Evolutionary conservation across 108 stramenopile genomes (phyloP).

Genomic region (Aurantiochytrium sp.): DNA sequence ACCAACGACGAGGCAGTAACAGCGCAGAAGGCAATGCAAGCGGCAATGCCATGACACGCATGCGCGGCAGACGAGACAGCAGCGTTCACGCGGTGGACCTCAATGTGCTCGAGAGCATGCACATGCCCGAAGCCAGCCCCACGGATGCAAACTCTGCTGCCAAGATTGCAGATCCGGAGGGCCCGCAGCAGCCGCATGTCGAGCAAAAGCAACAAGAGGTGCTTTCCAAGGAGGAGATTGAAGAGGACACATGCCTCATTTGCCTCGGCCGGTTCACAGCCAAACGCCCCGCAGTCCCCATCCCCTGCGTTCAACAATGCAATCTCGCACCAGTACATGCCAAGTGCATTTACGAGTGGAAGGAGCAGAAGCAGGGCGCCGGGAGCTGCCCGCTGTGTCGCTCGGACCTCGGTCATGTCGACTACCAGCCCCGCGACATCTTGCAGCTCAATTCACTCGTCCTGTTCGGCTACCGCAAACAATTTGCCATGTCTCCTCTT

Average conservation of each 20-base stretch:
- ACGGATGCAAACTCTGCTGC: not conserved
- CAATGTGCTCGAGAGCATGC: not conserved
- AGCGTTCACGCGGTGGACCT: slow-evolving; percentile 6
- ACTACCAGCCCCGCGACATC: not conserved
- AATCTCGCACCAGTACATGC: not conserved
- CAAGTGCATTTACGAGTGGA: slow-evolving; percentile 16
- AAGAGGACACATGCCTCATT: not conserved
- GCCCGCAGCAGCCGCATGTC: not conserved
- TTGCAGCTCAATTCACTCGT: not conserved
- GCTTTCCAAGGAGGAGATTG: not conserved
- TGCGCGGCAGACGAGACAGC: not conserved
- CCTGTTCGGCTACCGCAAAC: not conserved
- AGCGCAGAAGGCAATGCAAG: not conserved
- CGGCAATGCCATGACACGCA: not conserved
- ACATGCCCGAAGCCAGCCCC: not conserved
- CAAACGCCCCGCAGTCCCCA: not conserved
- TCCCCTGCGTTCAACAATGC: not conserved
- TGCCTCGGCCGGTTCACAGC: not conserved
- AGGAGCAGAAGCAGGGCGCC: not conserved
- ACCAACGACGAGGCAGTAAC: not conserved
- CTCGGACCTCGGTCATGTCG: not conserved
- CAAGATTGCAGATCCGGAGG: not conserved
- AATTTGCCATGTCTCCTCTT: not conserved
- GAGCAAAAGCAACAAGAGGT: not conserved
- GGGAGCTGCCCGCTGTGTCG: slow-evolving; percentile 1